Evolutionary conservation across 73 alveolate species (phyloP).

Genomic region (Urostyla sp.): DNA sequence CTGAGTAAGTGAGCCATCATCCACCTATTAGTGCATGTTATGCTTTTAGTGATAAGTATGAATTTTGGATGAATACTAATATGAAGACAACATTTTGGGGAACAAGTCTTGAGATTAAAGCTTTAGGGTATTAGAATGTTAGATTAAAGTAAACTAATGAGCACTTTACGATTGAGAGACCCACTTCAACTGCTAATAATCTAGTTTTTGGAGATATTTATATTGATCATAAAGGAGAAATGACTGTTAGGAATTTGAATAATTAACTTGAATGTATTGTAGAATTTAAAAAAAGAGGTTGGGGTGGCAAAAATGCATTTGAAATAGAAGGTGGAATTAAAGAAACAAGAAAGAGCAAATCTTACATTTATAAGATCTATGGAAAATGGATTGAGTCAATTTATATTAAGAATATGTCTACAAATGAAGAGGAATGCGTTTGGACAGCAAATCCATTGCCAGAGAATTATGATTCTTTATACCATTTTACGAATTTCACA

Average conservation of each 20-base stretch:
- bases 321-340: slow-evolving; percentile 88
- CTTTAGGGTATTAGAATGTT: slow-evolving; percentile 84
- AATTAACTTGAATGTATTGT: slow-evolving; percentile 82
- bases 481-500: slow-evolving; percentile 85
- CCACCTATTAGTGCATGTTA: slow-evolving; percentile 92
- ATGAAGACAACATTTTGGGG: slow-evolving; percentile 90
- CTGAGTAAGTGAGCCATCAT: slow-evolving; percentile 83
- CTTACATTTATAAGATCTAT: slow-evolving; percentile 72
- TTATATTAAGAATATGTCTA: slow-evolving; percentile 47
- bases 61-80: slow-evolving; percentile 89
- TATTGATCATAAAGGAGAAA: slow-evolving; percentile 91
- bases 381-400: slow-evolving; percentile 95
- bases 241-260: slow-evolving; percentile 76
- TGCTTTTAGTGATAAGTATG: slow-evolving; percentile 82
- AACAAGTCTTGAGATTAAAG: slow-evolving; percentile 88
- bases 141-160: slow-evolving; percentile 80
- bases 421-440: slow-evolving; percentile 59
- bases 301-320: slow-evolving; percentile 76
- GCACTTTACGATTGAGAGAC: slow-evolving; percentile 82
- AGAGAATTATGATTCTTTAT: slow-evolving; percentile 76
- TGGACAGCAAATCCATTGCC: slow-evolving; percentile 89
- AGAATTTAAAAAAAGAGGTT: slow-evolving; percentile 84
- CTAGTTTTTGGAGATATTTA: slow-evolving; percentile 86
- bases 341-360: slow-evolving; percentile 57
- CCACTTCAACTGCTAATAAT: slow-evolving; percentile 84